Evolutionary conservation across 1,284 basidiomycete species (phyloP).

Genomic region (Fistulina hepatica): DNA sequence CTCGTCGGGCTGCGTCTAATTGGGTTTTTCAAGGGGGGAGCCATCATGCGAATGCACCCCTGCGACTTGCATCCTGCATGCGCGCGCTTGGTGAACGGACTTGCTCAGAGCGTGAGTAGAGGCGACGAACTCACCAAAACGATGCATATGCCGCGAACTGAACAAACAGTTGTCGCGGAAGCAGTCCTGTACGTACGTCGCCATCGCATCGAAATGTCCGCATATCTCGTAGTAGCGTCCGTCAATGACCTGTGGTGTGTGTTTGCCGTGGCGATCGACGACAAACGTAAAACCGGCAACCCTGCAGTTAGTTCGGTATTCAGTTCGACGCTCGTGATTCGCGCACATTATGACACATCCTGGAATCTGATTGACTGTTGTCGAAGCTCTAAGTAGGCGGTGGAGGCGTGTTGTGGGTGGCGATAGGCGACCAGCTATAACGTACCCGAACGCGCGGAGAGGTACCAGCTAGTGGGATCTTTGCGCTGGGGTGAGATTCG

Average conservation of each 20-base stretch:
- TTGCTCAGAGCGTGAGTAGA: background rate
- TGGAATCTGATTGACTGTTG: too few relatives aligned
- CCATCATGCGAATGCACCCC: conserved; percentile 57
- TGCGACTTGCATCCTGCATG: conserved; percentile 47
- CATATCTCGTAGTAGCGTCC: conserved; percentile 64
- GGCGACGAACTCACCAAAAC: conserved; percentile 32
- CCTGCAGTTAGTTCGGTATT: too few relatives aligned
- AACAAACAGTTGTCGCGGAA: conserved; percentile 54
- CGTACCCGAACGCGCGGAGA: too few relatives aligned
- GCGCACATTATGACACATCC: too few relatives aligned
- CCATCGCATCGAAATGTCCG: conserved; percentile 67
- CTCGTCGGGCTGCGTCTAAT: conserved; percentile 55
- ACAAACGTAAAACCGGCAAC: conserved; percentile 8
- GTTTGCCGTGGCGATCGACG: conserved; percentile 11
- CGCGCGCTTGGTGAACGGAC: background rate
- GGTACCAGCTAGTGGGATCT: too few relatives aligned
- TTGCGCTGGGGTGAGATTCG: too few relatives aligned
- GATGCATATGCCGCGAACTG: conserved; percentile 53
- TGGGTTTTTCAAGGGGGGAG: conserved; percentile 57
- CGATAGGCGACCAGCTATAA: too few relatives aligned
- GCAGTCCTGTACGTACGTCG: conserved; percentile 61
- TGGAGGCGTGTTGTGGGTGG: too few relatives aligned
- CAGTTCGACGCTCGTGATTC: too few relatives aligned
- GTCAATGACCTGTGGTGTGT: conserved; percentile 50
- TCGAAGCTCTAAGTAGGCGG: too few relatives aligned